phyloP scores from a whole-genome alignment of 2,329 filamentous ascomycete species.

The Septoria linicola region DNA sequence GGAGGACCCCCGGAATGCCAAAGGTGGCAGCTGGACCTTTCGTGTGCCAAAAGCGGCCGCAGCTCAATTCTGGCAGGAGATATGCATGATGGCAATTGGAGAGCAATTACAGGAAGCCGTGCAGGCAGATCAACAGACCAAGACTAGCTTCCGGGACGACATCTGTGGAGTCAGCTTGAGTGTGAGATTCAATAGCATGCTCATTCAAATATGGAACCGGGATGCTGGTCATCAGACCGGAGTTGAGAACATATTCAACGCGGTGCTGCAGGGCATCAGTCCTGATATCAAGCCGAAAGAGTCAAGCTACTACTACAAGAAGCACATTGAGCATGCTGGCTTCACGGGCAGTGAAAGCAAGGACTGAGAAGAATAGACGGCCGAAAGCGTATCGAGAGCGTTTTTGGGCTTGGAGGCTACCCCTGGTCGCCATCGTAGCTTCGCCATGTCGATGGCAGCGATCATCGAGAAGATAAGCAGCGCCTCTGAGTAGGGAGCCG shows the following conservation, averaged over 20 bases:
- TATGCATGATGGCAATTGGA: slow-evolving; percentile 79
- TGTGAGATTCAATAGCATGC: slow-evolving; percentile 82
- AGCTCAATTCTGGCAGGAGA: slow-evolving; percentile 75
- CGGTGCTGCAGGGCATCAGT: slow-evolving; percentile 71
- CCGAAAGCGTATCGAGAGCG: no score
- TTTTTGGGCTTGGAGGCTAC: no score
- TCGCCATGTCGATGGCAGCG: no score
- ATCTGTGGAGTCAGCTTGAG: slow-evolving; percentile 85
- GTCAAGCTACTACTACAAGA: slow-evolving; percentile 69
- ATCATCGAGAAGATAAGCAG: no score
- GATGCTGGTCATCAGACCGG: slow-evolving; percentile 78
- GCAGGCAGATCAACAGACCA: slow-evolving; percentile 46
- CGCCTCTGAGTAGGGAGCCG: no score
- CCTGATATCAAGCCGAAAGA: slow-evolving; percentile 69
- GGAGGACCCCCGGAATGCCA: slow-evolving; percentile 82
- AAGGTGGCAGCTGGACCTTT: slow-evolving; percentile 90
- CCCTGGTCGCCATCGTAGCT: no score
- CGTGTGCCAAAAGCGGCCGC: slow-evolving; percentile 73
- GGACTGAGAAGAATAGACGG: neutral
- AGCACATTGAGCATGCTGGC: slow-evolving; percentile 81
- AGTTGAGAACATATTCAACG: slow-evolving; percentile 69
- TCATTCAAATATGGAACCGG: slow-evolving; percentile 92
- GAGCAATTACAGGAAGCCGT: slow-evolving; percentile 75
- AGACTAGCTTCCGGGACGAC: slow-evolving; percentile 67
- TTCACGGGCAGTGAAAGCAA: slow-evolving; percentile 40